Base-by-base conservation (phyloP, 2,329 filamentous ascomycete species). In the Aspergillus calidoustus region DNA sequence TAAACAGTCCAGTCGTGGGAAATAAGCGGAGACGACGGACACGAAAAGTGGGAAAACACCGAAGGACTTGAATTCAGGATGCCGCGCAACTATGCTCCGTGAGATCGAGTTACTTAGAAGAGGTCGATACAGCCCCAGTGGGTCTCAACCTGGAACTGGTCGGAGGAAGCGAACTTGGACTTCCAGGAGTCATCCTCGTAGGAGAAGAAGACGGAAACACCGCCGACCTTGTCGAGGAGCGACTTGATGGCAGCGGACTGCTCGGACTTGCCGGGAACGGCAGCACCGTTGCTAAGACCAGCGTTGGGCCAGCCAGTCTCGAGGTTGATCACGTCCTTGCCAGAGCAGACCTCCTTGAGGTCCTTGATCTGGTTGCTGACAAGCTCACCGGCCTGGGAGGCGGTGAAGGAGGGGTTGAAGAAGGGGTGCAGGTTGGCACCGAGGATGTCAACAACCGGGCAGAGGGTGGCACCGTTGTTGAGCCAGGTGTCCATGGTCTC, bases 361-460 rank as follows among this genome's bases (percentile, higher is more conserved):
- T 91, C 83, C 51, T 87, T 81, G 67, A 97, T 86, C 84, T 97
- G 89, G 70, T 83, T 74, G 67, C 83, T 80, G 70, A 93, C 91
- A 77, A 97, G 97, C 56, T 81, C 76, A 75, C 94, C 94, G 59
- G 93, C 93, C 54, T 85, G 73, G 4, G 79, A 72, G 63, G 93
- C 86, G 25, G 79, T 74, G 66, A 89, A 84, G 61, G 85, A 81
- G 50, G 87, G 75, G 84, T 96, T 96, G 90, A 97, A 98, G 90
- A 91, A 97, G 69, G 93, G 89, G 83, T 98, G 93, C 72, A 96
- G 88, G 85, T 97, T 97, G 79, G 87, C 88, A 78, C 89, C 91
- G 43, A 92, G 85, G 64, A 96, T 82, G 74, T 97, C 93, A 62
- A 97, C 84, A 71, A 84, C 85, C 41, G 73, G 71, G 85, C 94